Percentiles rank a stretch among this genome's conserved stretches.
Conservation (phyloP, 345 rosid genomes). For the Microcos paniculata region DNA sequence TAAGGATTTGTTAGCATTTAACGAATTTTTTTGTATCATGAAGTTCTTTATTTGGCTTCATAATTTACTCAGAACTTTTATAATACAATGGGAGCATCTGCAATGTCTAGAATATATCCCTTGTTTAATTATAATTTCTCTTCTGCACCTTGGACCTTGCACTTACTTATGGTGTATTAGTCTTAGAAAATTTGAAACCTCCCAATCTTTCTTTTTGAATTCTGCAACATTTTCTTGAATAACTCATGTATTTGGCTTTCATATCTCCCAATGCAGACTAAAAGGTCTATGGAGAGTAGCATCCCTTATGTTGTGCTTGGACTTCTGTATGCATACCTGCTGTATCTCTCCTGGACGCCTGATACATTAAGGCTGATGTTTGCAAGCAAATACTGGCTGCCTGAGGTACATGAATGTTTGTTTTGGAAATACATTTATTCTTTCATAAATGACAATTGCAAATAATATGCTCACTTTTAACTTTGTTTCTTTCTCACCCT, state of each 20-base stretch:
- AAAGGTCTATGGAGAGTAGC: constrained; percentile 68
- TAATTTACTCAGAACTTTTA: background rate
- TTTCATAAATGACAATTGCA: background rate
- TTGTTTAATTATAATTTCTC: too few species aligned
- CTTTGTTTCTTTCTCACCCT: background rate
- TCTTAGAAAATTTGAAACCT: background rate
- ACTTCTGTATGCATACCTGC: constrained; percentile 60
- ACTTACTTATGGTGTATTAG: background rate
- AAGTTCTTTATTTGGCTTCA: background rate
- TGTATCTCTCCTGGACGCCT: constrained; percentile 92
- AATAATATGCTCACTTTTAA: background rate
- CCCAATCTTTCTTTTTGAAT: background rate
- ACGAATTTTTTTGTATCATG: background rate
- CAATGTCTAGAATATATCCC: background rate
- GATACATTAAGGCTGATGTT: constrained; percentile 65
- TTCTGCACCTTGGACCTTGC: background rate
- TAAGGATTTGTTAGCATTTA: background rate
- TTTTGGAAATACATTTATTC: background rate
- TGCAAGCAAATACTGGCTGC: constrained; percentile 72
- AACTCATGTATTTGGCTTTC: background rate
- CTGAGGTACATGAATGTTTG: constrained; percentile 56
- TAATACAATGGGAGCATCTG: background rate
- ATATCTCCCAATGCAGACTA: constrained; percentile 51
- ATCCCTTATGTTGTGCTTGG: constrained; percentile 70
- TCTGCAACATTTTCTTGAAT: background rate